These are phyloP conservation scores for Saccharomyces kudriavzevii DNA, from an alignment of 805 yeast species.

Conservation along the genomic window DNA sequence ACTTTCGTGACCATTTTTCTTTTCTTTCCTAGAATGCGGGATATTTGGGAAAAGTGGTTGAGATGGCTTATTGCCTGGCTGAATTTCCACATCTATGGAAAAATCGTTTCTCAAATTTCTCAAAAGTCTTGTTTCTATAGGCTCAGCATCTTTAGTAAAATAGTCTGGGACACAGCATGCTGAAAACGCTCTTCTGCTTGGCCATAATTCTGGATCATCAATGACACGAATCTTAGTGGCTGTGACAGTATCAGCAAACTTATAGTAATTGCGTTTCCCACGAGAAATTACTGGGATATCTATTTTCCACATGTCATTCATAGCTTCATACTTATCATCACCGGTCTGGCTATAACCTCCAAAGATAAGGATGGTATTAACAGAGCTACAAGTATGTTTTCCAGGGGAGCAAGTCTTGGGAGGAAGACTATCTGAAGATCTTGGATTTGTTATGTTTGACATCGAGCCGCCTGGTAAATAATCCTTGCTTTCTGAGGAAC, in stretches of 20 bases:
- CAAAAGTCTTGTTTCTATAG: slow-evolving; percentile 12
- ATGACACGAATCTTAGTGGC: slow-evolving; percentile 28
- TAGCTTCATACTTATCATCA: slow-evolving; percentile 29
- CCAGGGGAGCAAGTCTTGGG: neutral
- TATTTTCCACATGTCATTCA: slow-evolving; percentile 37
- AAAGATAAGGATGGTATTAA: slow-evolving; percentile 31
- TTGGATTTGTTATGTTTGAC: neutral
- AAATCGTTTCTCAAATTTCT: slow-evolving; percentile 18
- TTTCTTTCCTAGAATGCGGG: slow-evolving; percentile 11
- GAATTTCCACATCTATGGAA: slow-evolving; percentile 8
- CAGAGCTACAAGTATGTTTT: neutral
- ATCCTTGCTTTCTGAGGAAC: neutral
- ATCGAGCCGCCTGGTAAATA: neutral
- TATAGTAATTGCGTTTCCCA: slow-evolving; percentile 31
- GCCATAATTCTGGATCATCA: slow-evolving; percentile 20
- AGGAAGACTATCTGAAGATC: neutral
- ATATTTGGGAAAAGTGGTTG: slow-evolving; percentile 13
- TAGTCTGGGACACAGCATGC: slow-evolving; percentile 22
- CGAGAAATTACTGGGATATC: slow-evolving; percentile 32
- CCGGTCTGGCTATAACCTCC: slow-evolving; percentile 40
- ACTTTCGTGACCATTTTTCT: neutral
- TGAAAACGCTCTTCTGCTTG: slow-evolving; percentile 33
- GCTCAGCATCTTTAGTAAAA: slow-evolving; percentile 3
- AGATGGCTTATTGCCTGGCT: slow-evolving; percentile 2
- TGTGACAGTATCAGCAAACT: slow-evolving; percentile 31